Conservation (phyloP, 441 rosid species). For the Kokia cookei region DNA sequence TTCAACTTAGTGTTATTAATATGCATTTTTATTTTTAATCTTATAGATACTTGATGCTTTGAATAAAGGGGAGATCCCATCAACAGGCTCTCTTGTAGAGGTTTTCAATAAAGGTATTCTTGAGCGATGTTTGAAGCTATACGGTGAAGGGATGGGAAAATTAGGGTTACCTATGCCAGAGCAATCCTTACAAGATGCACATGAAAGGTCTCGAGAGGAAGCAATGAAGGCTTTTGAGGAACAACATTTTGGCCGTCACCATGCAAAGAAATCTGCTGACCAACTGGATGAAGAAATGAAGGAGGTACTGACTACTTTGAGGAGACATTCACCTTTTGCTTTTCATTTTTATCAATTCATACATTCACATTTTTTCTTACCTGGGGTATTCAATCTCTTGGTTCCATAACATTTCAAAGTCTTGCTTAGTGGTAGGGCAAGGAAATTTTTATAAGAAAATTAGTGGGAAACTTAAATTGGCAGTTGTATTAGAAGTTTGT, state of each 20-base stretch:
- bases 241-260: conserved; percentile 94
- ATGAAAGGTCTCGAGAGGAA: conserved; percentile 49
- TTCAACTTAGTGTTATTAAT: neutral
- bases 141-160: conserved; percentile 60
- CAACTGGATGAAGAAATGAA: conserved; percentile 76
- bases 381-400: neutral
- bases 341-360: neutral
- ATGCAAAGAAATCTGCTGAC: conserved; percentile 75
- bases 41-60: conserved; percentile 92
- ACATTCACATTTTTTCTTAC: neutral
- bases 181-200: conserved; percentile 58
- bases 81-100: conserved; percentile 98
- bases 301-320: conserved; percentile 46
- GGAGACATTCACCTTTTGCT: neutral
- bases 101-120: conserved; percentile 90
- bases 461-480: neutral
- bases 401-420: neutral
- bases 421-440: neutral
- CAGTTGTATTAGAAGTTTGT: neutral
- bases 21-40: conserved; percentile 6
- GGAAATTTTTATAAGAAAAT: neutral
- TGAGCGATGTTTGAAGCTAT: conserved; percentile 76
- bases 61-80: conserved; percentile 98
- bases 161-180: conserved; percentile 61
- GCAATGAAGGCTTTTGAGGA: conserved; percentile 69